phyloP scores from a whole-genome alignment of 371 early-diverging fungal genomes.

The Syncephalastrum racemosum region DNA sequence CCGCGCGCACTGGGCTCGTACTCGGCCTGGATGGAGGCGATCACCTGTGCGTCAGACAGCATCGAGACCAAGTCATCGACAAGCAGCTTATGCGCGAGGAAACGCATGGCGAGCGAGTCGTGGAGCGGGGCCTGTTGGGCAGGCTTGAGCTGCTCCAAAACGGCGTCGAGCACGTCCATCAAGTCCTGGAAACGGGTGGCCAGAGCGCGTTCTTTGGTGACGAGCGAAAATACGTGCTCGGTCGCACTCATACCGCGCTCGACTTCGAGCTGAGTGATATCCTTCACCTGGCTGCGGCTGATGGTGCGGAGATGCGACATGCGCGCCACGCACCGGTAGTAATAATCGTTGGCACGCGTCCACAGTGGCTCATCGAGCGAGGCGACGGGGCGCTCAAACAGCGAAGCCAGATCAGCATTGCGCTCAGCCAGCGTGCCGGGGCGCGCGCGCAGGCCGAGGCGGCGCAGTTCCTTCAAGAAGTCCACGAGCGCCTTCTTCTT shows the following conservation, averaged over 20 bases:
- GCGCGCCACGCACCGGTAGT: conserved; percentile 69
- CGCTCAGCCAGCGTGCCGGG: conserved; percentile 43
- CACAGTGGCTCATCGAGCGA: conserved; percentile 39
- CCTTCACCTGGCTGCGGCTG: conserved; percentile 58
- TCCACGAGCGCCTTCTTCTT: conserved; percentile 89
- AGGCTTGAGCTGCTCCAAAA: conserved; percentile 22
- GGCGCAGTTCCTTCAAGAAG: conserved; percentile 77
- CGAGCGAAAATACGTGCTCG: conserved; percentile 68
- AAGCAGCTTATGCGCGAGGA: conserved; percentile 47
- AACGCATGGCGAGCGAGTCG: conserved; percentile 16
- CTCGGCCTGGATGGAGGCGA: conserved; percentile 24
- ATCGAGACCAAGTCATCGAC: conserved; percentile 49
- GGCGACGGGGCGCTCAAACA: conserved; percentile 41
- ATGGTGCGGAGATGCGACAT: conserved; percentile 65
- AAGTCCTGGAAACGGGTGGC: conserved; percentile 34
- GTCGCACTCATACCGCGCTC: conserved; percentile 71
- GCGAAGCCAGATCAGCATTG: conserved; percentile 34
- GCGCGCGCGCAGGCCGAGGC: conserved; percentile 78
- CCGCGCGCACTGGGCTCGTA: conserved; percentile 2
- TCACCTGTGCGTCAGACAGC: conserved; percentile 28
- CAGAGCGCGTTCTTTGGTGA: conserved; percentile 59
- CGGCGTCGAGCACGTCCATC: conserved; percentile 35
- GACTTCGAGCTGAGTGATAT: conserved; percentile 72
- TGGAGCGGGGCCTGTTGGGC: conserved; percentile 25
- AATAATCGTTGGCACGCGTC: conserved; percentile 71